Evolutionary conservation across 2,329 filamentous ascomycete genomes (phyloP), one percentile per base, ranked within the genome.

Genomic region (Talaromyces sp.): DNA sequence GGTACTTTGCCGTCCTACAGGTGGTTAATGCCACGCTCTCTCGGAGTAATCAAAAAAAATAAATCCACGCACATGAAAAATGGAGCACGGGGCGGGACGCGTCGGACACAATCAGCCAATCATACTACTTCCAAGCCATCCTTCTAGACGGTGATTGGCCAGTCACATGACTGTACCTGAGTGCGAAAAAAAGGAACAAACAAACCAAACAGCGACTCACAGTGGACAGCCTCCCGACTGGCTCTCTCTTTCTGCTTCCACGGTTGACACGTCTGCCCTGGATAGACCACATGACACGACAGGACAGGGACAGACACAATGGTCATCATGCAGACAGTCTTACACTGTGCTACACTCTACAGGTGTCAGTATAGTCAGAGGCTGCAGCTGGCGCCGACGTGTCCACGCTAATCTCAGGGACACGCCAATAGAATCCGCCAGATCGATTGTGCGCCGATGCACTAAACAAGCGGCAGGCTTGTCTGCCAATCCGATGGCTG

Each of bases 401-500:
- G 37, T 61, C 58, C 37, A 47, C 19, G 49, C 37, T 15, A 43
- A 57, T 52, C 19, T 37, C 58, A 65, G 58, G 63, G 27, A 61
- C 58, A n/a, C 47, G 9, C 64, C 64, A 62, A 65, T 65, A 31
- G 37, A 6, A 57, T n/a, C 25, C n/a, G 7, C 6, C 37, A 33
- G 39, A 45, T 27, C 47, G 19, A 39, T 50, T 27, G 25, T 35
- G 25, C 39, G 37, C 49, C 52, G 61, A 43, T 45, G 61, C 61
- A 62, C 47, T 52, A 54, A 62, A 56, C 35, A 54, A 62, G 49
- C 61, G 35, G 60, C 35, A 47, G 19, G 60, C 41, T 54, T 33
- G 47, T 35, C 47, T 62, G 61, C 61, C 61, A 62, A 62, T 62
- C 49, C 61, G 37, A 62, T 62, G 33, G 35, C 45, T 19, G 47